A percentile compares a stretch with the other conserved stretches of the same genome.
phyloP scores from a whole-genome alignment of 2,329 filamentous ascomycete genomes.

The Tolypocladium inflatum region DNA sequence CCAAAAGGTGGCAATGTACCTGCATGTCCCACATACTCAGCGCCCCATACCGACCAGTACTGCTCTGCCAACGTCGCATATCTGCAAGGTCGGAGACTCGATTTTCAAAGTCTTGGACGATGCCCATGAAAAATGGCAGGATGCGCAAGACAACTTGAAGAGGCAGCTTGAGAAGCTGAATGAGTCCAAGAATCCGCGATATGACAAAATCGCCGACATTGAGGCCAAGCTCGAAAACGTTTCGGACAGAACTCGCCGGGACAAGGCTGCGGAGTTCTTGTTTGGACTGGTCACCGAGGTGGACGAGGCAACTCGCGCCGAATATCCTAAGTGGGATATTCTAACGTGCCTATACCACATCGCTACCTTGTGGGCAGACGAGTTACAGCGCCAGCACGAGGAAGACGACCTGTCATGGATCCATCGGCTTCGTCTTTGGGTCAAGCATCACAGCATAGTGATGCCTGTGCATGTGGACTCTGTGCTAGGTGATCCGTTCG shows the following conservation, averaged over 20 bases:
- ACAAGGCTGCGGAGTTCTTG: not conserved
- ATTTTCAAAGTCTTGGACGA: not conserved
- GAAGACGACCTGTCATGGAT: not conserved
- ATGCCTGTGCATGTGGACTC: not conserved
- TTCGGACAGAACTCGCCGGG: not conserved
- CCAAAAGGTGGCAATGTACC: not conserved
- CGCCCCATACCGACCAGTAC: not conserved
- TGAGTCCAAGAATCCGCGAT: not conserved
- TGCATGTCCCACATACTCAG: not conserved
- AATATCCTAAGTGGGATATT: not conserved
- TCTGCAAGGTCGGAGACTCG: not conserved
- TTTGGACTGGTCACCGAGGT: not conserved
- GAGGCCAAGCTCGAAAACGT: not conserved
- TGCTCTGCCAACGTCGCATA: no score
- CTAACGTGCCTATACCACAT: rapidly evolving
- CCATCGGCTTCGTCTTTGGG: not conserved
- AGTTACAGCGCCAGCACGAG: not conserved
- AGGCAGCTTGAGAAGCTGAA: not conserved
- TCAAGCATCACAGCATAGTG: not conserved
- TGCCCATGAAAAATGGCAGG: not conserved
- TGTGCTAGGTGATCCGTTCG: not conserved
- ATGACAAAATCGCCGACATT: not conserved
- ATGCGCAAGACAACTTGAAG: not conserved
- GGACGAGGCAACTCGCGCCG: not conserved
- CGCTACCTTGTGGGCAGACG: not conserved